Evolutionary conservation across 75 land plant genomes (phyloP).

Genomic region (Cupressus sempervirens): DNA sequence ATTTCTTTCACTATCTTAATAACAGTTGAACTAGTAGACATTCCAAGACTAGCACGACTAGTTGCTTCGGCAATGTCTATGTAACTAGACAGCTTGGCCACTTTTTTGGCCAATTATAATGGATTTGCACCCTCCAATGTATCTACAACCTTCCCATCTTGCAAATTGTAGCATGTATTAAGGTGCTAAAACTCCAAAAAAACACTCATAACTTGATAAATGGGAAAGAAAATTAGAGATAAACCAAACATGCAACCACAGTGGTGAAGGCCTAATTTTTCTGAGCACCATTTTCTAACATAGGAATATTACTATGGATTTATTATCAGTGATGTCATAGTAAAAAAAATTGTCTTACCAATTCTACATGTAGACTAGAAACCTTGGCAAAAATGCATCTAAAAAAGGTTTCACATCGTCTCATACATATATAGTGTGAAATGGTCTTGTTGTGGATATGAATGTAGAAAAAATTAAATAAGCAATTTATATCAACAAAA

Average conservation of each 20-base stretch:
- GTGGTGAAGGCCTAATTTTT: background rate
- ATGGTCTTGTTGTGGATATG: background rate
- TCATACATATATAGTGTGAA: background rate
- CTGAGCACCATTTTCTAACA: background rate
- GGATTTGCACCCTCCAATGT: slow-evolving; percentile 93
- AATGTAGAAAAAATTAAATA: background rate
- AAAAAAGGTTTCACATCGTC: background rate
- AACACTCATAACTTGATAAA: background rate
- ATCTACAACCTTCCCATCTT: slow-evolving; percentile 87
- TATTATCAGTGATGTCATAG: background rate
- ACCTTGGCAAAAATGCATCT: background rate
- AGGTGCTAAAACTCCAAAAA: background rate
- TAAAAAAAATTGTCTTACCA: background rate
- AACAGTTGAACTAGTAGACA: slow-evolving; percentile 57
- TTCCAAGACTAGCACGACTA: slow-evolving; percentile 74
- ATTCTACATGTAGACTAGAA: background rate
- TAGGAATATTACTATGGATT: background rate
- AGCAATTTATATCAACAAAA: background rate
- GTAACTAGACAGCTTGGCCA: slow-evolving; percentile 70
- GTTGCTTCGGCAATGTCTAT: slow-evolving; percentile 37
- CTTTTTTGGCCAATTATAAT: slow-evolving; percentile 81
- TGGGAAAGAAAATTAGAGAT: background rate
- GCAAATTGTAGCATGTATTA: slow-evolving; percentile 19
- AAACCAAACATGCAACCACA: background rate
- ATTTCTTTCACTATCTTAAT: slow-evolving; percentile 56